A percentile compares a stretch with the other conserved stretches of the same genome.
These are phyloP conservation scores for Avena eriantha DNA, from an alignment of 176 grass and related monocot species.

Conservation along the genomic window DNA sequence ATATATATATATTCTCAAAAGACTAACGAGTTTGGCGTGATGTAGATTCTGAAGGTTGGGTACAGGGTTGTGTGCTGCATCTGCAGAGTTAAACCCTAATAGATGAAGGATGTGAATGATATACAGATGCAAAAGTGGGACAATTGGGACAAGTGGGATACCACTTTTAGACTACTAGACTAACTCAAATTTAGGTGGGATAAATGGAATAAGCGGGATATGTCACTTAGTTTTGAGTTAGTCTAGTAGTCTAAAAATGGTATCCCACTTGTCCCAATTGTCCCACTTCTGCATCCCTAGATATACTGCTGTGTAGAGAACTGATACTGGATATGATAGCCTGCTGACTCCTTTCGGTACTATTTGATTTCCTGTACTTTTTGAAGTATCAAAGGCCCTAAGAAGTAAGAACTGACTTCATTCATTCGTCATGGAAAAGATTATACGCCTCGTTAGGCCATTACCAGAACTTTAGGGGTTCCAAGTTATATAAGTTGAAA, in stretches of 20 bases:
- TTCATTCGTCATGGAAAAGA: not conserved
- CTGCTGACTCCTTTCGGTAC: not conserved
- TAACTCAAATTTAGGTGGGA: too few relatives aligned
- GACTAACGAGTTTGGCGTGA: slow-evolving; percentile 10
- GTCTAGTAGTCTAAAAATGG: too few relatives aligned
- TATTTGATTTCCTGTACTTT: not conserved
- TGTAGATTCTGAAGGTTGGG: slow-evolving; percentile 6
- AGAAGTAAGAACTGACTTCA: not conserved
- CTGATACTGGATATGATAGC: not conserved
- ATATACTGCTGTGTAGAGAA: slow-evolving; percentile 23
- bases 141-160: too few relatives aligned
- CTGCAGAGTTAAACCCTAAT: not conserved
- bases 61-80: slow-evolving; percentile 14
- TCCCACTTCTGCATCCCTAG: too few relatives aligned
- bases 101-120: not conserved
- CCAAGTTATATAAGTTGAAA: not conserved
- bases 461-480: not conserved
- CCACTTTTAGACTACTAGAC: too few relatives aligned
- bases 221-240: too few relatives aligned
- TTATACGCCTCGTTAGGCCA: not conserved
- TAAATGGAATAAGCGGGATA: too few relatives aligned
- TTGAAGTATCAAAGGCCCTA: not conserved
- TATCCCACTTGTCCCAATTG: too few relatives aligned
- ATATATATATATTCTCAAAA: not conserved
- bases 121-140: too few relatives aligned